Base-by-base conservation (phyloP, 129 eudicot genomes). In the Artemisia argyi region DNA sequence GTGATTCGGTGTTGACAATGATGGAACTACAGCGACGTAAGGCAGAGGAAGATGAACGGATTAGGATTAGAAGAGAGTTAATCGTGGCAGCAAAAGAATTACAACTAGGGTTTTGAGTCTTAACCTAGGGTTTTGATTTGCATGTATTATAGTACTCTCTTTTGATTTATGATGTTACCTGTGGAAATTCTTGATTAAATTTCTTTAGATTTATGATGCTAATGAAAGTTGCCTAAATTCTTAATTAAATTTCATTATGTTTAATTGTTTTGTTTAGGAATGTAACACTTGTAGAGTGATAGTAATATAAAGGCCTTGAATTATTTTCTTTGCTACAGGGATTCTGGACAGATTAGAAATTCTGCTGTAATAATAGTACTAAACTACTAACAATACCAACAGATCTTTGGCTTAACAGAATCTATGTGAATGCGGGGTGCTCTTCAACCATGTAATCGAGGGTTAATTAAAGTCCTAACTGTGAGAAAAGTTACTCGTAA, bases 61-160 rank as follows among this genome's bases (percentile, higher is more conserved):
- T 59, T 0, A 55, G 24, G 42, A 46, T n/a, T 56, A 77, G 54
- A 69, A 39, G 32, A 5, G 82, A 78, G 50, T 78, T 69, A 57
- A 20, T 24, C 1, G 53, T 71, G 22, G 81, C 66, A 7, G 72
- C 76, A 2, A 62, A 42, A 65, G 76, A 46, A 49, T 70, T 66
- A 32, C 50, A 59, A 53, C 16, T 78, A 26, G 53, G 50, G 48
- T 61, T 62, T 70, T 19, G 26, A 12, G n/a, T 52, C 57, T 51
- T 52, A 52, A 52, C 18, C 57, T 52, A 3, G 17, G 7, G 46
- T 7, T 39, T 39, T 39, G 10, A 7, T 39, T 39, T 39, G 46
- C 46, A 39, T 5, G 3, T 35, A 5, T 35, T 35, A 35, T 35
- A 7, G 44, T 35, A 35, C 44, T 35, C 44, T 1, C 8, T 35